Evolutionary conservation across 225 moss, liverwort and hornwort species (phyloP).

Genomic region (Bryum argenteum): DNA sequence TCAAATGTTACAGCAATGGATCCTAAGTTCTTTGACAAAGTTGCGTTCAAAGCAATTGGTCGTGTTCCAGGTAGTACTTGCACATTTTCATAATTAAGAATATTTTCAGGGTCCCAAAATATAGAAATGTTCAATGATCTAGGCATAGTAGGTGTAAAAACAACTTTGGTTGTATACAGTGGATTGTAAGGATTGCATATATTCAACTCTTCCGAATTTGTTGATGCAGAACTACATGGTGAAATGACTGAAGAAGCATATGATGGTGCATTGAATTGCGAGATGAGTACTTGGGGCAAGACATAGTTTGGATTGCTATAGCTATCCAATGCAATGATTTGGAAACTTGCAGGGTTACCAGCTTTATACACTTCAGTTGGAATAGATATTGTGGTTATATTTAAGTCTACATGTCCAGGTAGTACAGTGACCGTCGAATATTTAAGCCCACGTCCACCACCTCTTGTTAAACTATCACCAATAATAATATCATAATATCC

Average conservation of each 20-base stretch:
- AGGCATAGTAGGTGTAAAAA: conserved; percentile 35
- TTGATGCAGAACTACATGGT: conserved; percentile 20
- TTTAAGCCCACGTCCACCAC: background rate
- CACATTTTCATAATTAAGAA: conserved; percentile 25
- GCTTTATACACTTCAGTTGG: conserved; percentile 29
- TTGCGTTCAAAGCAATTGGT: conserved; percentile 43
- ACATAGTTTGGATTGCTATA: conserved; percentile 52
- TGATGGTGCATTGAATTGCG: conserved; percentile 26
- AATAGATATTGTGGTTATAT: conserved; percentile 29
- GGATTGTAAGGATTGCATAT: conserved; percentile 5
- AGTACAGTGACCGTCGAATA: conserved; percentile 13
- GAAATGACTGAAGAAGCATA: conserved; percentile 34
- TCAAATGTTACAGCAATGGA: conserved; percentile 47
- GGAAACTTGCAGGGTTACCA: conserved; percentile 26
- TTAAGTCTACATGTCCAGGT: conserved; percentile 35
- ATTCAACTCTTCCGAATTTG: background rate
- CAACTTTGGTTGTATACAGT: conserved; percentile 29
- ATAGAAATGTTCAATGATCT: conserved; percentile 53
- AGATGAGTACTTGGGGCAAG: conserved; percentile 38
- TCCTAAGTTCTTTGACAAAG: conserved; percentile 39
- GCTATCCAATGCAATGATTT: conserved; percentile 48
- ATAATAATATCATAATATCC: conserved; percentile 40
- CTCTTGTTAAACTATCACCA: conserved; percentile 34
- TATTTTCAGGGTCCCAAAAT: conserved; percentile 47
- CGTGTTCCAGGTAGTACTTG: conserved; percentile 33